Evolutionary conservation across 495 filamentous ascomycete species (phyloP).

Genomic region (Bombardia bombarda): DNA sequence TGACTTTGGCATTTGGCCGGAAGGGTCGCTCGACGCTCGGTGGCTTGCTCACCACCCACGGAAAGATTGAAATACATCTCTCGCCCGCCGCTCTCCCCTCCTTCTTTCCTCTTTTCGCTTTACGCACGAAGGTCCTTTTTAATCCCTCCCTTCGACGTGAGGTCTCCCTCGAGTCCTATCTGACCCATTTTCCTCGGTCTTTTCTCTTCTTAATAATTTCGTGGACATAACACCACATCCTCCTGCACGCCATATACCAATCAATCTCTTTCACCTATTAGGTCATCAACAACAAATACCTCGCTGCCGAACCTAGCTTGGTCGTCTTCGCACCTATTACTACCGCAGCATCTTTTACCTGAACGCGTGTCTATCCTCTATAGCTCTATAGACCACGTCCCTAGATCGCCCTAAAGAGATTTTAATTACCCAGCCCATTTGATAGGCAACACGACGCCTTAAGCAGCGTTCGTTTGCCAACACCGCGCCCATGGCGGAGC

Average conservation of each 20-base stretch:
- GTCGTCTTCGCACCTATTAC: conserved; percentile 6
- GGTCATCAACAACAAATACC: conserved; percentile 23
- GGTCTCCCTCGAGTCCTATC: conserved; percentile 27
- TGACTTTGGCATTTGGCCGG: conserved; percentile 20
- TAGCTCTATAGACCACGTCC: neutral
- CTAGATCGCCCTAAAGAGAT: conserved; percentile 5
- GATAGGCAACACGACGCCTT: too few relatives aligned
- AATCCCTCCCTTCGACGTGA: conserved; percentile 34
- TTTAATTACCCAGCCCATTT: too few relatives aligned
- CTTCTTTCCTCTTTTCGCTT: conserved; percentile 19
- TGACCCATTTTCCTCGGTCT: conserved; percentile 9
- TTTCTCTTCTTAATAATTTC: conserved; percentile 16
- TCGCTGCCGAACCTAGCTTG: conserved; percentile 13
- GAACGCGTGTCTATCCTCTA: neutral
- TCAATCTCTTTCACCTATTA: conserved; percentile 17
- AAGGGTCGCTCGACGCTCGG: conserved; percentile 16
- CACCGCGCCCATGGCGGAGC: conserved; percentile 39
- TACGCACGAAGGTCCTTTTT: conserved; percentile 28
- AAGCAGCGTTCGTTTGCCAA: conserved; percentile 30
- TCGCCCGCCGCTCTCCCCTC: conserved; percentile 14
- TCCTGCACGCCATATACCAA: conserved; percentile 10
- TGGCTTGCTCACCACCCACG: conserved; percentile 10
- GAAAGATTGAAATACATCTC: conserved; percentile 27
- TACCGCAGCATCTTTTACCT: conserved; percentile 2
- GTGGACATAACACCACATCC: conserved; percentile 11